Evolutionary conservation across 306 rosid species (phyloP), one percentile per base, ranked within the genome.

Genomic region (Inga leiocalycina): DNA sequence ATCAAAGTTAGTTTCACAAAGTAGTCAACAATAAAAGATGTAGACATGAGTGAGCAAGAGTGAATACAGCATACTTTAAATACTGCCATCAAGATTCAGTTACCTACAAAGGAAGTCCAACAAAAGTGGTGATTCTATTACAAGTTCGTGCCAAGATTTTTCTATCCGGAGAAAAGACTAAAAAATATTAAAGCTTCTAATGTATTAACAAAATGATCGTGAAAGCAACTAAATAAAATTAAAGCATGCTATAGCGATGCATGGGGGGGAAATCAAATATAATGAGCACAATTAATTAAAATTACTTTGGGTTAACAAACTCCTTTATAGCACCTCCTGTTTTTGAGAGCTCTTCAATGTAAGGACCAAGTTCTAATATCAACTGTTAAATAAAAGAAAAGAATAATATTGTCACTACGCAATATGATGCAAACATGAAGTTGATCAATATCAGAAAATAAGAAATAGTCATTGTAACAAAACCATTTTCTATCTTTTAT

Each of bases 231-330:
- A 66, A 32, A 15, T 66, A 66, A 66, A 66, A 6, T 51, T 41
- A 75, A 71, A 80, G 75, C 83, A 75, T 70, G 78, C 73, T 51
- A 62, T 35, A 69, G 39, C 34, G 2, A 43, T 71, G 49, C 14
- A 59, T 19, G 44, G 72, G 34, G 66, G 13, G 2, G 14, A 17
- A 66, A 41, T 45, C 39, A 77, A 77, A 79, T 46, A 72, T 77
- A 65, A 45, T 13, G 65, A 59, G 68, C 34, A 81, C 62, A 13
- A 61, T 72, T 72, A 78, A 67, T 76, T 76, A 89, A 79, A 41
- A 71, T 71, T 93, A 96, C 99, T 96, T 96, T 82, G 99, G 99
- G 84, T 96, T 96, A 44, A 96, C 98, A 64, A 96, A 96, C 92
- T 96, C 99, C 88, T 88, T 84, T 75, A 96, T 93, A 71, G 94